A percentile compares a stretch with the other conserved stretches of the same genome.
Conservation (phyloP, 192 early-diverging fungal species). For the Spinellus fusiger region DNA sequence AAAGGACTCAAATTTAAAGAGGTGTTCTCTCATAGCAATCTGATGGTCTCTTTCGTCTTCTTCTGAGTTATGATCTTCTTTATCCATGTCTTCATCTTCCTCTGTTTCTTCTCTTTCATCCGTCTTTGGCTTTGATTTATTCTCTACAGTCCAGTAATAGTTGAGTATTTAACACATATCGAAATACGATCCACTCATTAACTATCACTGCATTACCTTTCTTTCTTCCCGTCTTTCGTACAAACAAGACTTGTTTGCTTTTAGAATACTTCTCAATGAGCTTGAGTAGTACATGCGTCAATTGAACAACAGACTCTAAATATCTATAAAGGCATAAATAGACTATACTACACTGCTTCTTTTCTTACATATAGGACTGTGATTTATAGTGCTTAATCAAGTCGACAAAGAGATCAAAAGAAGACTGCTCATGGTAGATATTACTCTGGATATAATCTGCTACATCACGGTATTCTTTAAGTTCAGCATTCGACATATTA, state of each 20-base stretch:
- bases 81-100: slow-evolving; percentile 4
- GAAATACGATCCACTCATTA: no score
- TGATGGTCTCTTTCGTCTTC: slow-evolving; percentile 30
- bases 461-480: slow-evolving; percentile 46
- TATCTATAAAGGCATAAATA: slow-evolving; percentile 35
- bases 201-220: no score
- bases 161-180: no score
- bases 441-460: slow-evolving; percentile 64
- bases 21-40: slow-evolving; percentile 36
- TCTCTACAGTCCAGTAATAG: no score
- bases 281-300: slow-evolving; percentile 55
- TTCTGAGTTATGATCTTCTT: slow-evolving; percentile 12
- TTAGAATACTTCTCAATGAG: slow-evolving; percentile 57
- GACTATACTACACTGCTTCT: not conserved
- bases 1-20: slow-evolving; percentile 45
- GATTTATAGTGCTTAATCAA: slow-evolving; percentile 42
- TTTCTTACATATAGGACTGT: slow-evolving; percentile 35
- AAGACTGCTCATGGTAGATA: slow-evolving; percentile 61
- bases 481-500: slow-evolving; percentile 44
- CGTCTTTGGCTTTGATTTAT: slow-evolving; percentile 9
- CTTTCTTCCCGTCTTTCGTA: slow-evolving; percentile 40
- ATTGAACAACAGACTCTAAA: slow-evolving; percentile 45
- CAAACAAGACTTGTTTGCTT: slow-evolving; percentile 43
- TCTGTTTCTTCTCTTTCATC: slow-evolving; percentile 9
- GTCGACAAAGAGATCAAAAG: slow-evolving; percentile 52